Evolutionary conservation across 306 rosid genomes (phyloP).

Genomic region (Cicer chorassanicum): DNA sequence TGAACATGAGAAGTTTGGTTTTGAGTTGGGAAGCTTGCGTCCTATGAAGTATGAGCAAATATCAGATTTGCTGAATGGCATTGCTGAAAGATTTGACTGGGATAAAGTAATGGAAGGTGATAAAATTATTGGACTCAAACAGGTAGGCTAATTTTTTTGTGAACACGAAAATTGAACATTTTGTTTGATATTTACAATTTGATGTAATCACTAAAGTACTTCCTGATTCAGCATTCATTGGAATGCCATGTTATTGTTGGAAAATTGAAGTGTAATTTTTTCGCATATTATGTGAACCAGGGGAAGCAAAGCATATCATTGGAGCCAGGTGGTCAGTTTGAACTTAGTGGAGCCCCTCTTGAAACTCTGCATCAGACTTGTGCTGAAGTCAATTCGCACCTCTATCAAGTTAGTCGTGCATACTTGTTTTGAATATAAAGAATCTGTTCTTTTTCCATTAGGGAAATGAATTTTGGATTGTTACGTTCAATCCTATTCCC

Average conservation of each 20-base stretch:
- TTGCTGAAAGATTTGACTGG: conserved; percentile 97
- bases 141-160: conserved; percentile 55
- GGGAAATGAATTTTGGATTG: background rate
- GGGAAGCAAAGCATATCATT: conserved; percentile 96
- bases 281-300: conserved; percentile 55
- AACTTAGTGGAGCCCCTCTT: conserved; percentile 98
- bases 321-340: conserved; percentile 99
- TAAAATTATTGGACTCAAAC: conserved; percentile 90
- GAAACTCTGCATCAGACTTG: conserved; percentile 99
- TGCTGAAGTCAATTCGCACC: conserved; percentile 97
- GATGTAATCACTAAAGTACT: conserved; percentile 25
- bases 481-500: conserved; percentile 9
- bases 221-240: conserved; percentile 30
- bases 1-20: conserved; percentile 98
- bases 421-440: conserved; percentile 10
- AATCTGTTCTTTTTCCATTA: conserved; percentile 15
- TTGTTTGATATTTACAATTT: conserved; percentile 19
- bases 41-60: conserved; percentile 92
- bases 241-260: conserved; percentile 24
- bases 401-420: conserved; percentile 74
- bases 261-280: background rate
- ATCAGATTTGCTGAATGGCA: conserved; percentile 76
- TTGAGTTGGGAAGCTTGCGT: conserved; percentile 72
- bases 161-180: conserved; percentile 22
- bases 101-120: conserved; percentile 90